Evolutionary conservation across 2,329 filamentous ascomycete genomes (phyloP), one percentile per base, ranked within the genome.

Genomic region (Neospermospora avenae): DNA sequence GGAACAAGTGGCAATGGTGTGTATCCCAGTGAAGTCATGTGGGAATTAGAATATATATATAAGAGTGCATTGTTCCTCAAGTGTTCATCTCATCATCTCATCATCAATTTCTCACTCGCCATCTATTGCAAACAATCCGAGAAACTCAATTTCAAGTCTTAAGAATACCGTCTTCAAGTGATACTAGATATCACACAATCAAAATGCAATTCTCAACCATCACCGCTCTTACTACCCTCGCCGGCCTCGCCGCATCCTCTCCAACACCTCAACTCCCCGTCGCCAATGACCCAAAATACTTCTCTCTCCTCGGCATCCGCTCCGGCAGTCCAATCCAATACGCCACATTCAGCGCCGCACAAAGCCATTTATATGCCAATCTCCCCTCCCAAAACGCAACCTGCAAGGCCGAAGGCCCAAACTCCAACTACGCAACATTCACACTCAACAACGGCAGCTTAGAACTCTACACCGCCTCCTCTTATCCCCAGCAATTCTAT

Each of bases 201-300:
- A 51, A 51, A 51, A 51, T 37, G 48, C 48, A 37, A 51, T 51
- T 51, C 48, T 37, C 48, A 51, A 14, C 48, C 48, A 51, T 51
- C 31, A 51, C 48, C 48, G 48, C 48, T 22, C 28, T 51, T 31
- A 51, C 48, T 4, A 22, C 48, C 18, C 31, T 51, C 31, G 48
- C 48, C 5, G 48, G 48, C 48, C 48, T 51, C 13, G 48, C 48
- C 31, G 31, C 31, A 22, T 28, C 48, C 34, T 35, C 31, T 4
- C 48, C 48, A 51, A 51, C 48, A 22, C 48, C 48, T 51, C 48
- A 51, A 37, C 25, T 34, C 24, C 46, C 46, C 28, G 46, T 49
- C 6, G 31, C 28, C 2, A 35, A 20, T 10, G 14, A 51, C 48
- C 48, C 48, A 51, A 13, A 28, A 4, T 46, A 45, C 18, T 56